Evolutionary conservation across 371 early-diverging fungal species (phyloP).

Genomic region (Haplosporangium sp.): DNA sequence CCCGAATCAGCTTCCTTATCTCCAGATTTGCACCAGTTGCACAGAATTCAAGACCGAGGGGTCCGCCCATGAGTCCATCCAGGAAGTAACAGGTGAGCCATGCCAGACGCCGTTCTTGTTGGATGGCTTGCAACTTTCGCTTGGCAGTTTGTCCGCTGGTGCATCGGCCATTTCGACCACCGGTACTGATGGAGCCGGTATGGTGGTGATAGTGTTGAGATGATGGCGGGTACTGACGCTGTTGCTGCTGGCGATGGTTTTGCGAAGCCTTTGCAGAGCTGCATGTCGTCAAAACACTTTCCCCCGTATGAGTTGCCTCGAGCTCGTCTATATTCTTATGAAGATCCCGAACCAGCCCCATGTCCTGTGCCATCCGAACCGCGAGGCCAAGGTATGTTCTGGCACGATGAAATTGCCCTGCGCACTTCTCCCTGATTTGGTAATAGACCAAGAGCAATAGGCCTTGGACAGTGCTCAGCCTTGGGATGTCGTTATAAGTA

Average conservation of each 20-base stretch:
- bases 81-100: slow-evolving; percentile 46
- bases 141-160: background rate
- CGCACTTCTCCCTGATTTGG: slow-evolving; percentile 63
- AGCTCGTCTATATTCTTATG: slow-evolving; percentile 4
- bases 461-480: slow-evolving; percentile 69
- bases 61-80: slow-evolving; percentile 30
- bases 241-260: background rate
- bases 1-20: slow-evolving; percentile 30
- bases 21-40: slow-evolving; percentile 15
- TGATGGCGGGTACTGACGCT: background rate
- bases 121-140: slow-evolving; percentile 11
- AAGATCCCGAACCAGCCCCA: slow-evolving; percentile 30
- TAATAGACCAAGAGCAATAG: slow-evolving; percentile 61
- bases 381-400: slow-evolving; percentile 36
- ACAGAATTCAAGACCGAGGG: slow-evolving; percentile 24
- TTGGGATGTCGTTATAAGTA: slow-evolving; percentile 65
- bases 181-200: background rate
- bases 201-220: background rate
- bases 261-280: background rate
- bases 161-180: background rate
- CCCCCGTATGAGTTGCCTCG: slow-evolving; percentile 5
- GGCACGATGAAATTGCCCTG: slow-evolving; percentile 23
- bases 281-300: background rate
- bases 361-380: slow-evolving; percentile 37
- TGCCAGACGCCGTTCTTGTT: slow-evolving; percentile 35